A percentile compares a stretch with the other conserved stretches of the same genome.
Conservation (phyloP, 441 rosid species). For the Lepidium campestre region DNA sequence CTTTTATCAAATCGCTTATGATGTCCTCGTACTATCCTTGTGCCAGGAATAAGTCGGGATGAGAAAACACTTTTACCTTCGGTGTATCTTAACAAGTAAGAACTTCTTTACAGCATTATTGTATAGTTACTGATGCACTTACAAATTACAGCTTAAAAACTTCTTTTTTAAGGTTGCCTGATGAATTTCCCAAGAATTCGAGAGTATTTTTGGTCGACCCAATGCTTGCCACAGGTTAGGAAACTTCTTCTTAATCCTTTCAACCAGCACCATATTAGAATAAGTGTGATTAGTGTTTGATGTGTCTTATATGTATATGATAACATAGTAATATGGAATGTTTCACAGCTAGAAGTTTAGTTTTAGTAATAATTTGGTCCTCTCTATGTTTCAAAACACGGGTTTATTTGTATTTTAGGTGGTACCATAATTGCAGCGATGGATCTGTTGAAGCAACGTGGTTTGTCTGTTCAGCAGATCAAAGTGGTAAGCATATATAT, state of each 20-base stretch:
- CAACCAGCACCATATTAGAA: neutral
- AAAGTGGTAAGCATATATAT: constrained; percentile 60
- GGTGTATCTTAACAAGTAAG: constrained; percentile 80
- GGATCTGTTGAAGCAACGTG: constrained; percentile 60
- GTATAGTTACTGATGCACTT: neutral
- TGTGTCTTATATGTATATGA: neutral
- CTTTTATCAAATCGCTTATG: constrained; percentile 4
- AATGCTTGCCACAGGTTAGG: constrained; percentile 77
- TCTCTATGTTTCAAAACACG: neutral
- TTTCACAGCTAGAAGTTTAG: neutral
- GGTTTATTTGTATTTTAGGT: constrained; percentile 37
- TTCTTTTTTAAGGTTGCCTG: constrained; percentile 66
- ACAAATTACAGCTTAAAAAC: neutral
- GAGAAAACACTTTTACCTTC: constrained; percentile 84
- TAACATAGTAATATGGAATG: neutral
- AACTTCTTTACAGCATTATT: neutral
- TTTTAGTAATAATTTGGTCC: neutral
- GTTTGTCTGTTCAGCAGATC: constrained; percentile 67
- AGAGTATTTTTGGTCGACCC: constrained; percentile 84
- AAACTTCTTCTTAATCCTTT: neutral
- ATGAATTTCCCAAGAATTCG: constrained; percentile 53
- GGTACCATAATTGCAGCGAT: constrained; percentile 88
- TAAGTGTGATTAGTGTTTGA: neutral
- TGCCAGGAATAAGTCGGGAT: constrained; percentile 68
- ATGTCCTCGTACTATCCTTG: constrained; percentile 5